These are phyloP conservation scores for Lachnellula cervina DNA, from an alignment of 2,329 filamentous ascomycete genomes.

Conservation along the genomic window DNA sequence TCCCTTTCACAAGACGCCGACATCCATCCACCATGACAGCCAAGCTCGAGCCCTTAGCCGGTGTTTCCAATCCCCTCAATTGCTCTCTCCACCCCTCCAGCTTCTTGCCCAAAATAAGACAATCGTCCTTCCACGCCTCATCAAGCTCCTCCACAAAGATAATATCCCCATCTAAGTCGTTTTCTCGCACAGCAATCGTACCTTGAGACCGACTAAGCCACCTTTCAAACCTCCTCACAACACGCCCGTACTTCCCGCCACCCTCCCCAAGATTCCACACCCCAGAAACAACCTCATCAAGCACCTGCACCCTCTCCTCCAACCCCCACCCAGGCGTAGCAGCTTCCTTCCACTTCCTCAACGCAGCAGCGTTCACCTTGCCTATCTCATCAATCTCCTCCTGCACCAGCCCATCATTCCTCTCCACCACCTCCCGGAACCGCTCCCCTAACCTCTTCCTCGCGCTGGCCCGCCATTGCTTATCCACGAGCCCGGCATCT, in stretches of 20 bases:
- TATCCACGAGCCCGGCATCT: slow-evolving; percentile 40
- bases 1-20: slow-evolving; percentile 47
- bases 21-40: slow-evolving; percentile 45
- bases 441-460: slow-evolving; percentile 41
- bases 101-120: slow-evolving; percentile 45
- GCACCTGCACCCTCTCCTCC: slow-evolving; percentile 51
- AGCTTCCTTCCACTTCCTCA: slow-evolving; percentile 45
- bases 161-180: slow-evolving; percentile 29
- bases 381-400: slow-evolving; percentile 45
- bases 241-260: slow-evolving; percentile 50
- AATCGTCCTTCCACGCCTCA: slow-evolving; percentile 54
- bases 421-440: slow-evolving; percentile 36
- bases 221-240: slow-evolving; percentile 53
- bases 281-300: slow-evolving; percentile 53
- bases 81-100: slow-evolving; percentile 51
- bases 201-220: slow-evolving; percentile 49
- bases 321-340: slow-evolving; percentile 35
- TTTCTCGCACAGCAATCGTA: slow-evolving; percentile 41
- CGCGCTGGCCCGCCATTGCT: slow-evolving; percentile 54
- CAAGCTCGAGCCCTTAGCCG: slow-evolving; percentile 37
- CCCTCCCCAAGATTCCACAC: slow-evolving; percentile 54
- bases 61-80: slow-evolving; percentile 42
- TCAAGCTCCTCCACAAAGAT: slow-evolving; percentile 54
- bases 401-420: slow-evolving; percentile 38
- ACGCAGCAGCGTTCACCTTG: slow-evolving; percentile 44